phyloP scores from a whole-genome alignment of 208 protist species.

The Leishmania turanica region DNA sequence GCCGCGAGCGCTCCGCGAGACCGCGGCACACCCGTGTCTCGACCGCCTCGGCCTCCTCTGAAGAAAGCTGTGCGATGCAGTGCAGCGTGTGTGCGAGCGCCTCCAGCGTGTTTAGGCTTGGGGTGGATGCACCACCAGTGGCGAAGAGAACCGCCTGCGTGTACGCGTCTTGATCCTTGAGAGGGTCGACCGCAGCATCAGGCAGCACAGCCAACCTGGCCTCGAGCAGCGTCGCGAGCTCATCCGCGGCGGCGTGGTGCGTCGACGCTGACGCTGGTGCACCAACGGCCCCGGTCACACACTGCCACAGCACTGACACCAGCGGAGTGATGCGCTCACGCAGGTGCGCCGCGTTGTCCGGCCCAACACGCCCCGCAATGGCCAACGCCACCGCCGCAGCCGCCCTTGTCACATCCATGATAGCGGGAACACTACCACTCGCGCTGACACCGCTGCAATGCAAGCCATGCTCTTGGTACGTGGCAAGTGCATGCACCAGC shows the following conservation, averaged over 20 bases:
- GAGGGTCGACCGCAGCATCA: constrained; percentile 2
- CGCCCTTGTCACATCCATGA: constrained; percentile 17
- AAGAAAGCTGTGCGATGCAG: constrained; percentile 26
- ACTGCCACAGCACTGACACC: constrained; percentile 13
- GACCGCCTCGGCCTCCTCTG: constrained; percentile 8
- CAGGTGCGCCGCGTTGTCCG: not conserved
- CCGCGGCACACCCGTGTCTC: constrained; percentile 5
- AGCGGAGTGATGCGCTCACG: constrained; percentile 7
- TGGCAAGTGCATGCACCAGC: constrained; percentile 19
- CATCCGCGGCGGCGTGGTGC: constrained; percentile 6
- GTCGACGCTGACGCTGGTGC: not conserved
- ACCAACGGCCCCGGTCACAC: not conserved
- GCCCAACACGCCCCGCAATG: not conserved
- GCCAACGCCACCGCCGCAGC: constrained; percentile 6
- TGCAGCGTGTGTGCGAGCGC: constrained; percentile 24
- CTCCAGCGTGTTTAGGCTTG: constrained; percentile 23
- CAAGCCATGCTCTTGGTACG: not conserved
- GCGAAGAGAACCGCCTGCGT: constrained; percentile 41
- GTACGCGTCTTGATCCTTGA: constrained; percentile 24
- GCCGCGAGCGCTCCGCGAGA: constrained; percentile 2
- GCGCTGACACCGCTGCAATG: not conserved
- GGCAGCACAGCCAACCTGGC: constrained; percentile 14
- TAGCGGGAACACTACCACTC: not conserved
- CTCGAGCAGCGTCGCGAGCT: constrained; percentile 12
- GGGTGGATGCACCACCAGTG: constrained; percentile 6